Base-by-base conservation (phyloP, 169 alveolate species). In the Eimeria necatrix region DNA sequence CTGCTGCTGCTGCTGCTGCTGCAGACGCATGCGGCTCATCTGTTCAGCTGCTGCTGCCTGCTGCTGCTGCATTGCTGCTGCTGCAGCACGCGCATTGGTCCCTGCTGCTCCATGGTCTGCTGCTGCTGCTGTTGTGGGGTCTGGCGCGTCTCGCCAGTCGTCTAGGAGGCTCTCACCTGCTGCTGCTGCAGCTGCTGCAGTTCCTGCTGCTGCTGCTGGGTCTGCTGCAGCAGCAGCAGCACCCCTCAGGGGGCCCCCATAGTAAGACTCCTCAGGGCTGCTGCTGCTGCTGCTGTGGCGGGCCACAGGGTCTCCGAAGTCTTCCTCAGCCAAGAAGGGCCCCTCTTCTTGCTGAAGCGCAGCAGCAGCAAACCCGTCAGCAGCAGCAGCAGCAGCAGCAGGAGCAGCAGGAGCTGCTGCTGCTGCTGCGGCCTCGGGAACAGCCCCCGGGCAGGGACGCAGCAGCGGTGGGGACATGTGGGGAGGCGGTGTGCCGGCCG, bases 41-140 rank as follows among this genome's bases (percentile, higher is more conserved):
- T n/a, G 18, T 8, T 64, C 76, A 5, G 5, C 41, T 64, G 26
- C 32, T 14, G 76, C 76, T 64, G 18, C 41, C 76, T 64, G 76
- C 76, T 64, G 76, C 76, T 64, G 76, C 26, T 64, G 76, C 9
- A 24, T 64, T 64, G 41, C 26, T 64, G 41, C 76, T n/a, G 76
- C 18, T 14, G 41, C 76, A 14, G 76, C 76, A 14, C 32, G 41
- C 26, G 41, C 76, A 20, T n/a, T 64, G 76, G 9, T 10, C 14
- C 9, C 76, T 64, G 76, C 76, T 64, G 76, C 76, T 14, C 32
- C 76, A 14, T 56, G 14, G 8, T 10, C 76, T 64, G 76, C 76
- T 64, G 18, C 76, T 14, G 76, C 76, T 14, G 76, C 14, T 20
- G 76, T 64, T 9, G 26, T 64, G 5, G 76, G 76, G 76, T 64